phyloP scores from a whole-genome alignment of 441 rosid genomes.

The Populus hybrid region DNA sequence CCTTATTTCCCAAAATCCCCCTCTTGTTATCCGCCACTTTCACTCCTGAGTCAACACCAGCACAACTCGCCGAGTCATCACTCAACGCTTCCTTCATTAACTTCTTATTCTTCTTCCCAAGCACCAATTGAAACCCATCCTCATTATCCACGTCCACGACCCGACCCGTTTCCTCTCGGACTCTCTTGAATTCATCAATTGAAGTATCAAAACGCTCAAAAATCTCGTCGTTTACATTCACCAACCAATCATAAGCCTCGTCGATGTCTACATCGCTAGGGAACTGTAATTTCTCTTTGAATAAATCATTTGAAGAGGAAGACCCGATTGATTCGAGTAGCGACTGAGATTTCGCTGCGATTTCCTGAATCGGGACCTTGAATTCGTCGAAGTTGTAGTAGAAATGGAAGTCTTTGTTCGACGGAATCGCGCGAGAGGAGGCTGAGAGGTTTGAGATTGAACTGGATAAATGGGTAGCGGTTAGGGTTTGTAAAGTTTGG shows the following conservation, averaged over 20 bases:
- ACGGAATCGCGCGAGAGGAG: constrained; percentile 58
- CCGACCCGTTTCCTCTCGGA: constrained; percentile 36
- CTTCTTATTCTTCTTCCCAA: constrained; percentile 58
- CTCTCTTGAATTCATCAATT: constrained; percentile 47
- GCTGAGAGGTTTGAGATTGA: constrained; percentile 56
- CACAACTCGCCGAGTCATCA: constrained; percentile 3
- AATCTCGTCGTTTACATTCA: constrained; percentile 56
- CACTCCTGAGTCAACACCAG: constrained; percentile 29
- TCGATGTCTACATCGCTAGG: constrained; percentile 42
- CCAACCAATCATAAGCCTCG: constrained; percentile 76
- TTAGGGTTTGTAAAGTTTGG: constrained; percentile 31
- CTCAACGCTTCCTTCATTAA: background rate
- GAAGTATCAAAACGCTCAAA: constrained; percentile 64
- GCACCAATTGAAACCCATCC: constrained; percentile 71
- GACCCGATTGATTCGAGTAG: constrained; percentile 57
- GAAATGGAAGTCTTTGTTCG: constrained; percentile 75
- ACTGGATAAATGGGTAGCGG: constrained; percentile 37
- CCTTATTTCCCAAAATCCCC: constrained; percentile 35
- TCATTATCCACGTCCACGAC: constrained; percentile 35
- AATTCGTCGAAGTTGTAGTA: constrained; percentile 73
- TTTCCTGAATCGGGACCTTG: constrained; percentile 50
- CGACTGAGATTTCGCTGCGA: constrained; percentile 47
- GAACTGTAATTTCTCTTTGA: constrained; percentile 20
- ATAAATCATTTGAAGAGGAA: constrained; percentile 31
- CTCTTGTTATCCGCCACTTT: constrained; percentile 51